phyloP scores from a whole-genome alignment of 768 basidiomycete species.

The Termitomyces bulborhizus region DNA sequence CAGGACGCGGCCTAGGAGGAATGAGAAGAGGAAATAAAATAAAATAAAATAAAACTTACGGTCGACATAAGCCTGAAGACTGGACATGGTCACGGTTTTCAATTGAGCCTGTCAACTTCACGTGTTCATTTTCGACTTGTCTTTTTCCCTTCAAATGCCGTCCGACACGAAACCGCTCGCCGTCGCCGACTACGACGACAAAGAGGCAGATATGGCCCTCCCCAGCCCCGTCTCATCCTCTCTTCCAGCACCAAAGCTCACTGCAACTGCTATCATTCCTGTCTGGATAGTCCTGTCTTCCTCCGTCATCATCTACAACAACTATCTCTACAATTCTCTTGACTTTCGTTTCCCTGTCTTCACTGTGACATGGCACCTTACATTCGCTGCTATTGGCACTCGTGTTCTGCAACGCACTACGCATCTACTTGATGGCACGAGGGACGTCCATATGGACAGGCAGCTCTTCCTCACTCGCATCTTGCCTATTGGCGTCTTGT shows the following conservation, averaged over 20 bases:
- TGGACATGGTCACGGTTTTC: constrained; percentile 52
- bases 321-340: constrained; percentile 77
- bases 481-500: constrained; percentile 88
- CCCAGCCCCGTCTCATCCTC: constrained; percentile 10
- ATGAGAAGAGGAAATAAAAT: background rate
- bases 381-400: constrained; percentile 77
- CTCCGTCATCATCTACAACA: constrained; percentile 94
- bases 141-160: too few species aligned
- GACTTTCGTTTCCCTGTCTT: constrained; percentile 90
- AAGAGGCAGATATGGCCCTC: too few species aligned
- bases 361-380: constrained; percentile 84
- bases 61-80: constrained; percentile 89
- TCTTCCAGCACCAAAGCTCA: constrained; percentile 34
- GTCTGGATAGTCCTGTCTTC: constrained; percentile 91
- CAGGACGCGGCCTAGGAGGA: constrained; percentile 69
- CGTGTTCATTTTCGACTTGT: background rate
- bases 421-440: constrained; percentile 66
- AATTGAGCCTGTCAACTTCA: background rate
- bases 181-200: too few species aligned
- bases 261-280: constrained; percentile 73
- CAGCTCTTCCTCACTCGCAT: constrained; percentile 80
- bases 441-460: constrained; percentile 75
- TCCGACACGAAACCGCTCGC: too few species aligned
- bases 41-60: constrained; percentile 35
- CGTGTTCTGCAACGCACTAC: constrained; percentile 82